phyloP scores from a whole-genome alignment of 345 rosid genomes.

The Fremontodendron californicum region DNA sequence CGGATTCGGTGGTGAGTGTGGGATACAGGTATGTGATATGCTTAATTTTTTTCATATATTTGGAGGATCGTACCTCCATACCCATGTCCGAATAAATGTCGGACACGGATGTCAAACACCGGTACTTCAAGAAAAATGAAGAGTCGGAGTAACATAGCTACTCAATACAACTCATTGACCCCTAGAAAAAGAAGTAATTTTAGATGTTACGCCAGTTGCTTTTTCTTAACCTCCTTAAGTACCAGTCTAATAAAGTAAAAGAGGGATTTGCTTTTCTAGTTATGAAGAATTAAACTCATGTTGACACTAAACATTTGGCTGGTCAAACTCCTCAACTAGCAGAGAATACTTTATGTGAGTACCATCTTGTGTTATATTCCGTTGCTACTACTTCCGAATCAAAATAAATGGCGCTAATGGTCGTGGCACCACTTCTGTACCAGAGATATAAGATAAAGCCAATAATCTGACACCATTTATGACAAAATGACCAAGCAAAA shows the following conservation, averaged over 20 bases:
- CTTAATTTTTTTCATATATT: no score
- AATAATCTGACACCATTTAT: background rate
- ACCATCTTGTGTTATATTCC: background rate
- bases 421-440: background rate
- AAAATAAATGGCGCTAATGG: background rate
- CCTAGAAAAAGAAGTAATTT: background rate
- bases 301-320: background rate
- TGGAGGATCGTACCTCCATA: no score
- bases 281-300: background rate
- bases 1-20: no score
- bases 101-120: no score
- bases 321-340: background rate
- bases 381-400: background rate
- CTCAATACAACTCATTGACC: background rate
- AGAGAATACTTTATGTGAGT: background rate
- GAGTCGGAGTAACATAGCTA: no score
- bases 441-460: background rate
- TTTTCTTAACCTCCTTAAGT: background rate
- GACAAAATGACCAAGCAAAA: background rate
- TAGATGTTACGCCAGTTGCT: background rate
- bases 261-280: background rate
- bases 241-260: background rate
- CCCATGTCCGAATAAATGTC: no score
- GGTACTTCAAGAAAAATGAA: no score
- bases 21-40: no score